Conservation (phyloP, 202 grass and related monocot genomes). For the Panicum virgatum region DNA sequence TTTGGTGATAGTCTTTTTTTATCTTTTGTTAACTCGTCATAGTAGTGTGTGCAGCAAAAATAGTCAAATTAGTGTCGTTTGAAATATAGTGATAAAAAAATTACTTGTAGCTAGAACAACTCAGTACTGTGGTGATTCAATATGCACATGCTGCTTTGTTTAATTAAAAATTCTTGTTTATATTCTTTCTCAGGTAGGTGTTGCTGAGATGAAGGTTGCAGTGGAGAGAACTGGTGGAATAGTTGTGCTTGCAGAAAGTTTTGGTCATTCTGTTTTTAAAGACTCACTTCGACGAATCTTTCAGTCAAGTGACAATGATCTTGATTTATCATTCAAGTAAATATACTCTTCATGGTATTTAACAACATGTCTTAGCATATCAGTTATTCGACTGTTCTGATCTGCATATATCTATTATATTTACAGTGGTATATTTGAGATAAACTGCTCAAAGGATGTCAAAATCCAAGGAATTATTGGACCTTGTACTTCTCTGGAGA, state of each 20-base stretch:
- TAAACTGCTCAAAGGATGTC: constrained; percentile 94
- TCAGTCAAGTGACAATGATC: constrained; percentile 75
- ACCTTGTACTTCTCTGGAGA: constrained; percentile 91
- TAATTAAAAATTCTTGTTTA: constrained; percentile 20
- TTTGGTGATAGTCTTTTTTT: neutral
- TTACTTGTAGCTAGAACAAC: neutral
- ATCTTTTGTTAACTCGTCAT: constrained; percentile 14
- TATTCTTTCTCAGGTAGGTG: constrained; percentile 65
- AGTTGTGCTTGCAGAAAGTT: constrained; percentile 92
- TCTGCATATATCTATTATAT: constrained; percentile 20
- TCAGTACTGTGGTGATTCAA: neutral
- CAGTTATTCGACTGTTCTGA: constrained; percentile 18
- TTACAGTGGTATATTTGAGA: constrained; percentile 87
- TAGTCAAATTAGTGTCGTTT: neutral
- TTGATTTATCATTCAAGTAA: constrained; percentile 97
- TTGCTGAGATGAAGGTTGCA: constrained; percentile 95
- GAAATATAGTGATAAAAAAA: neutral
- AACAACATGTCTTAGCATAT: constrained; percentile 6
- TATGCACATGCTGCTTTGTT: constrained; percentile 14
- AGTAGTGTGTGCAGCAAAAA: neutral
- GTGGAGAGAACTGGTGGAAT: constrained; percentile 91
- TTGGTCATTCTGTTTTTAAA: constrained; percentile 96
- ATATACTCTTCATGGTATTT: constrained; percentile 13
- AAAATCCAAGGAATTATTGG: constrained; percentile 96
- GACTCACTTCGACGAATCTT: constrained; percentile 85